Evolutionary conservation across 2,329 filamentous ascomycete species (phyloP).

Genomic region (Fusarium beomiforme): DNA sequence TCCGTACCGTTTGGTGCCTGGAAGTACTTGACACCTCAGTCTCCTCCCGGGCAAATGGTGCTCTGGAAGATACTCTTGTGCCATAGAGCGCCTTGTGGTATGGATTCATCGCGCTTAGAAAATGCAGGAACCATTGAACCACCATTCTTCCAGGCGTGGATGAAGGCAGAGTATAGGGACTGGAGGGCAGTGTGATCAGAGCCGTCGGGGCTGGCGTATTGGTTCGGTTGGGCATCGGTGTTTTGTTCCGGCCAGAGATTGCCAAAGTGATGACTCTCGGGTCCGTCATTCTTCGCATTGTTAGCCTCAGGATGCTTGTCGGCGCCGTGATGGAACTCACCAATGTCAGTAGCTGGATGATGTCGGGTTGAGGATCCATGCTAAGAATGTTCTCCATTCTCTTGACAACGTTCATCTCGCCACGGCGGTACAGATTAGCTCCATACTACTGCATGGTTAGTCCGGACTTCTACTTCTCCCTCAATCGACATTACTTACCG

Average conservation of each 20-base stretch:
- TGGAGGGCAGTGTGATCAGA: not conserved
- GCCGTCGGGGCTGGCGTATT: not conserved
- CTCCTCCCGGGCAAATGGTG: not conserved
- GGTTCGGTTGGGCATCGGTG: not conserved
- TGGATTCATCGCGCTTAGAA: not conserved
- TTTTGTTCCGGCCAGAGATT: not conserved
- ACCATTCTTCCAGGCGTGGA: not conserved
- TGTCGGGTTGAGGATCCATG: not conserved
- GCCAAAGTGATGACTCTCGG: not conserved
- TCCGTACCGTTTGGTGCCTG: not conserved
- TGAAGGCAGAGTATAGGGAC: not conserved
- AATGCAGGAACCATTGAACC: not conserved
- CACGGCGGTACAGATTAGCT: not conserved
- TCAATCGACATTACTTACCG: not conserved
- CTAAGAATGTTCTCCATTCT: not conserved
- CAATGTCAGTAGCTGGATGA: not conserved
- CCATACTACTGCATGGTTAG: not conserved
- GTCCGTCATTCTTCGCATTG: not conserved
- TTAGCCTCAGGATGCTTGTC: not conserved
- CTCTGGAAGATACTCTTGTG: not conserved
- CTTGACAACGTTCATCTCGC: not conserved
- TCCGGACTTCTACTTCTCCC: too few relatives aligned
- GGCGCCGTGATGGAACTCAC: not conserved
- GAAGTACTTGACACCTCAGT: not conserved
- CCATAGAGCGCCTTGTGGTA: not conserved